A percentile compares a stretch with the other conserved stretches of the same genome.
Evolutionary conservation across 2,329 filamentous ascomycete genomes (phyloP).

Genomic region (Nectriaceae sp.): DNA sequence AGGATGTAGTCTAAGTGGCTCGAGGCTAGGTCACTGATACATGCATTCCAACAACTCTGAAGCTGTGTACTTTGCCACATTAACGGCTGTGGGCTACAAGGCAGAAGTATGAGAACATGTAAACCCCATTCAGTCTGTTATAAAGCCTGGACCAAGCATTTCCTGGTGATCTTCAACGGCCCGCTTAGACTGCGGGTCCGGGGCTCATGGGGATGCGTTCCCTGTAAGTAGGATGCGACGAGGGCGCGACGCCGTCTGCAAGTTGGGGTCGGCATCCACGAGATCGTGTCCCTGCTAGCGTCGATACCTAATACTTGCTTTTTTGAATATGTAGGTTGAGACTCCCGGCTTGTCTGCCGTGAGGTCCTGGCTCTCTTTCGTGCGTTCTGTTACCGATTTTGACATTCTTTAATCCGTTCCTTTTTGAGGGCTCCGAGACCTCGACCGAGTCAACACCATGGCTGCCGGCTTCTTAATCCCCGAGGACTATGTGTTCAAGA

Average conservation of each 20-base stretch:
- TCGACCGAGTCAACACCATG: background rate
- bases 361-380: background rate
- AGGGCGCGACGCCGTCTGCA: background rate
- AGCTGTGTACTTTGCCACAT: no score
- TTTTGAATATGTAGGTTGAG: constrained; percentile 17
- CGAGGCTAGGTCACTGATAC: background rate
- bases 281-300: constrained; percentile 13
- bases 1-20: background rate
- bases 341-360: constrained; percentile 1
- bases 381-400: background rate
- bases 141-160: constrained; percentile 1
- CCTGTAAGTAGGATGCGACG: constrained; percentile 5
- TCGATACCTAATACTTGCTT: constrained; percentile 2
- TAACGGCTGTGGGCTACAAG: no score
- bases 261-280: constrained; percentile 3
- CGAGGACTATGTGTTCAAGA: constrained; percentile 9
- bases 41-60: background rate
- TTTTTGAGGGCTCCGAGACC: constrained; percentile 1
- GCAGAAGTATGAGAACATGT: background rate
- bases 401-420: constrained; percentile 1
- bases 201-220: constrained; percentile 13
- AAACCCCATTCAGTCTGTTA: background rate
- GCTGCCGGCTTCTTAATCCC: constrained; percentile 24
- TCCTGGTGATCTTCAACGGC: constrained; percentile 17
- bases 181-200: constrained; percentile 22